A percentile compares a stretch with the other conserved stretches of the same genome.
phyloP scores from a whole-genome alignment of 108 stramenopile species.

The Fistulifera solaris region DNA sequence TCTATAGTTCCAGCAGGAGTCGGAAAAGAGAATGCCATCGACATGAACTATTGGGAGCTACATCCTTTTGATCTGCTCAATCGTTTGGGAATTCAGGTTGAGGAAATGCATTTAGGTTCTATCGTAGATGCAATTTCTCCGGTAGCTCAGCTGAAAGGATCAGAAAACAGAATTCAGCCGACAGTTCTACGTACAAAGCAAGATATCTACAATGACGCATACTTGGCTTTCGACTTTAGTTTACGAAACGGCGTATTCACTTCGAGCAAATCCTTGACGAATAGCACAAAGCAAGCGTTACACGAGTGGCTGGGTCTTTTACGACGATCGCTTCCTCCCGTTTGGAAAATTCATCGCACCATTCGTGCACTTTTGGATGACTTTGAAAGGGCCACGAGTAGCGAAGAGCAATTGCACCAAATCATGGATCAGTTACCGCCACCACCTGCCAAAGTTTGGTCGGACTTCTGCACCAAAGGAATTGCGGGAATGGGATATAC shows the following conservation, averaged over 20 bases:
- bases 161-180: not conserved
- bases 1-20: constrained; percentile 31
- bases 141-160: not conserved
- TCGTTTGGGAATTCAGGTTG: constrained; percentile 18
- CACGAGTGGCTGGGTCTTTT: constrained; percentile 45
- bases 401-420: constrained; percentile 27
- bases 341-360: constrained; percentile 39
- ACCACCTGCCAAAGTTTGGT: constrained; percentile 24
- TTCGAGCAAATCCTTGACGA: constrained; percentile 22
- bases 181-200: constrained; percentile 19
- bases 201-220: constrained; percentile 61
- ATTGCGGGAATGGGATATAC: constrained; percentile 49
- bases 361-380: constrained; percentile 32
- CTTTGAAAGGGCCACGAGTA: constrained; percentile 26
- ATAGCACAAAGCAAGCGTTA: constrained; percentile 12
- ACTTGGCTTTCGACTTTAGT: constrained; percentile 57
- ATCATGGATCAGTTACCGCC: constrained; percentile 24
- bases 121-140: not conserved
- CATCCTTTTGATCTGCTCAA: constrained; percentile 27
- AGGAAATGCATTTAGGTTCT: not conserved
- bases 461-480: constrained; percentile 26
- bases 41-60: constrained; percentile 10
- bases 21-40: constrained; percentile 26
- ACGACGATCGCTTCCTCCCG: constrained; percentile 35
- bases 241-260: constrained; percentile 56